Evolutionary conservation across 129 eudicot species (phyloP).

Genomic region (Chrysanthemum lavandulifolium): DNA sequence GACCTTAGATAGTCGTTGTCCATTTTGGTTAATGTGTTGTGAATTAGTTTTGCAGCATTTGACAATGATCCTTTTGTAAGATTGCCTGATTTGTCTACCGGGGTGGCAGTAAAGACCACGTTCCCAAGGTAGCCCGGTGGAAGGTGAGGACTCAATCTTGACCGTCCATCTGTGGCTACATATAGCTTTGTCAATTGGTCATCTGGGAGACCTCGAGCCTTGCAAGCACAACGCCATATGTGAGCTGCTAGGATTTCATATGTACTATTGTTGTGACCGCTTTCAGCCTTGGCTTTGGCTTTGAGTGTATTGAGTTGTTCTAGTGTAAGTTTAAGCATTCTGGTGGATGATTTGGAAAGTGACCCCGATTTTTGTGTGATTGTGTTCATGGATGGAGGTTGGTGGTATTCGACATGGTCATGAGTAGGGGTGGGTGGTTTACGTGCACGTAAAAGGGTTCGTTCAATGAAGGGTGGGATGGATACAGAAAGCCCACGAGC

Average conservation of each 20-base stretch:
- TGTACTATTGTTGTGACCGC: constrained; percentile 35
- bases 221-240: constrained; percentile 62
- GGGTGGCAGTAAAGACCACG: constrained; percentile 57
- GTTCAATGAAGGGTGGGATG: constrained; percentile 68
- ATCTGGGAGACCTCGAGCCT: constrained; percentile 55
- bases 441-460: constrained; percentile 58
- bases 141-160: constrained; percentile 50
- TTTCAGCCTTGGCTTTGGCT: constrained; percentile 41
- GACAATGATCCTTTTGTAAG: constrained; percentile 42
- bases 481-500: constrained; percentile 56
- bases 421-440: constrained; percentile 52
- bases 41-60: constrained; percentile 45
- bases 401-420: constrained; percentile 55
- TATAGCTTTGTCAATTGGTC: constrained; percentile 56
- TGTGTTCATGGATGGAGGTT: constrained; percentile 43
- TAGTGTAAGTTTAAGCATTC: constrained; percentile 51
- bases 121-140: constrained; percentile 72
- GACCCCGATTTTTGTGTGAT: neutral
- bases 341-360: constrained; percentile 34
- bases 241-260: constrained; percentile 61
- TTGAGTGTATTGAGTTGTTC: constrained; percentile 53
- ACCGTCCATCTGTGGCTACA: constrained; percentile 63
- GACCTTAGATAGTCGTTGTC: constrained; percentile 62
- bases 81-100: constrained; percentile 38
- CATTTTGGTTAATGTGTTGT: constrained; percentile 43